phyloP scores from a whole-genome alignment of 345 rosid genomes.

The Rhodamnia rubescens region DNA sequence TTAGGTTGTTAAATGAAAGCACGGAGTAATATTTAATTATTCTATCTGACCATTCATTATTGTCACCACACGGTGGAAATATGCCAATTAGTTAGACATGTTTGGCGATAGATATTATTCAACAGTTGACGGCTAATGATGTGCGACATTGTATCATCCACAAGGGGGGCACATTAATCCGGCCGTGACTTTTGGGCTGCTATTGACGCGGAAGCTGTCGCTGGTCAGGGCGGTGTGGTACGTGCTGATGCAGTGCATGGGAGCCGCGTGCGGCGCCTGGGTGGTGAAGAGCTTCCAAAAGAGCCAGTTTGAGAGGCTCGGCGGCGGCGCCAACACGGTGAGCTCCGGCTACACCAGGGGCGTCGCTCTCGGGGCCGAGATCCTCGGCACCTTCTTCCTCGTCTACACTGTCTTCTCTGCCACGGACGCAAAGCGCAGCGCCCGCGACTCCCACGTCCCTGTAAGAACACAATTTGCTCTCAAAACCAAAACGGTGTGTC shows the following conservation, averaged over 20 bases:
- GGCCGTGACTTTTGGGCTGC: constrained; percentile 33
- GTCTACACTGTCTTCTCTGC: constrained; percentile 46
- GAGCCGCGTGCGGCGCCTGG: constrained; percentile 30
- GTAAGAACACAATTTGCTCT: constrained; percentile 5
- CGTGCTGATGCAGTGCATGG: constrained; percentile 32
- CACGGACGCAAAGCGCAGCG: constrained; percentile 36
- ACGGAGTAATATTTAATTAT: no score
- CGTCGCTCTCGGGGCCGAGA: constrained; percentile 29
- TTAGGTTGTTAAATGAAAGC: no score
- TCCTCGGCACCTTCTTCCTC: constrained; percentile 28
- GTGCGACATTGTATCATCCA: not conserved
- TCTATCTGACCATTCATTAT: not conserved
- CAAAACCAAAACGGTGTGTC: not conserved
- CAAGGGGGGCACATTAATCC: constrained; percentile 48
- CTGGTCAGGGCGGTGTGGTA: constrained; percentile 28
- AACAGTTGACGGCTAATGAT: not conserved
- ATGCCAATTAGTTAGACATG: not conserved
- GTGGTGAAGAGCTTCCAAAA: constrained; percentile 26
- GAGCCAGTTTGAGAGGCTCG: constrained; percentile 11
- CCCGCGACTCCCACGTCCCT: constrained; percentile 40
- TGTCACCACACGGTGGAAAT: not conserved
- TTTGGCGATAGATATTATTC: not conserved
- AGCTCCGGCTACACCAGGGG: constrained; percentile 18
- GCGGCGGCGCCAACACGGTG: constrained; percentile 30
- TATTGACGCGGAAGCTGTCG: constrained; percentile 36